A percentile compares a stretch with the other conserved stretches of the same genome.
phyloP scores from a whole-genome alignment of 306 rosid genomes.

The Ormosia semicastrata region DNA sequence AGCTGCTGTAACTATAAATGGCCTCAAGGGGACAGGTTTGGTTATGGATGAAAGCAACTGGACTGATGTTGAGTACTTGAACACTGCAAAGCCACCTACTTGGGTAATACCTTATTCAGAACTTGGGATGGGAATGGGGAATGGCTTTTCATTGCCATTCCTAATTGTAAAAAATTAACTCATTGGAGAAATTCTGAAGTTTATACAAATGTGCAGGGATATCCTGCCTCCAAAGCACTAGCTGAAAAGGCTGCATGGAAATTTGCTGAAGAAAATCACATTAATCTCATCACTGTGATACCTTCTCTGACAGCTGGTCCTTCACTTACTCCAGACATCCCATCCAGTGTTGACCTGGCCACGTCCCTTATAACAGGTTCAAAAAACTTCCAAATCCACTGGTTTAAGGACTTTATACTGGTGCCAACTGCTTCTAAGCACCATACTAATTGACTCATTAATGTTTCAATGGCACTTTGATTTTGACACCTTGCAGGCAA shows the following conservation, averaged over 20 bases:
- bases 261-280: conserved; percentile 65
- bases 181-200: not conserved
- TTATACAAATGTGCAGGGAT: conserved; percentile 55
- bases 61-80: conserved; percentile 69
- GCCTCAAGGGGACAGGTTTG: conserved; percentile 48
- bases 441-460: not conserved
- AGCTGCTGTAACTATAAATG: conserved; percentile 64
- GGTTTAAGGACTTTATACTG: not conserved
- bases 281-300: conserved; percentile 77
- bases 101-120: conserved; percentile 50
- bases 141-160: not conserved
- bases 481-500: conserved; percentile 46
- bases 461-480: not conserved
- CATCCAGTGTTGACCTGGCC: conserved; percentile 54
- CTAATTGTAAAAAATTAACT: not conserved
- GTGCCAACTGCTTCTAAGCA: not conserved
- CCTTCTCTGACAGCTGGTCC: conserved; percentile 69
- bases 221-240: conserved; percentile 66
- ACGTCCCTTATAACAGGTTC: conserved; percentile 62
- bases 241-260: conserved; percentile 83
- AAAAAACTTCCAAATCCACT: not conserved
- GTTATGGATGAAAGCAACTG: conserved; percentile 62
- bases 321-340: conserved; percentile 65
- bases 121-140: not conserved
- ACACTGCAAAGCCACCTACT: conserved; percentile 61